Evolutionary conservation across 2,329 filamentous ascomycete genomes (phyloP), one percentile per base, ranked within the genome.

Genomic region (Scytalidium lignicola): DNA sequence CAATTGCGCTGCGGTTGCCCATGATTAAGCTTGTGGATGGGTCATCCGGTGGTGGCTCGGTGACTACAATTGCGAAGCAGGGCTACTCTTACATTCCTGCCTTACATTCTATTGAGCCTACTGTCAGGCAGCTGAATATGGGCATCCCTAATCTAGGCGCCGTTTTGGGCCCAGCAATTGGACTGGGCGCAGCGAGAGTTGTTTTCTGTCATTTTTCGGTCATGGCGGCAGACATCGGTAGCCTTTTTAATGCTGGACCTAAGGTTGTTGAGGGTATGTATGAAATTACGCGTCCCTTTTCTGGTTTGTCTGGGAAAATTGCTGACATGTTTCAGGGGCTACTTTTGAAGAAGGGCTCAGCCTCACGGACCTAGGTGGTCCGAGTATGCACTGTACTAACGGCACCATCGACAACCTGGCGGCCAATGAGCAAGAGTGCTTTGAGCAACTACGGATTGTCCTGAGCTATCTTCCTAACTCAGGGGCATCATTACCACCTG

Each of bases 371-470:
- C 68, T 85, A 0, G 81, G 82, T 2, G 82, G 82, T 0, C 79
- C 81, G 0, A 66, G 65, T 18, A 75, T 85, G 62, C 81, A 85
- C 58, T 83, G 79, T 56, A 78, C 76, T 1, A 85, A 85, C 51
- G 82, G 82, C 0, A 85, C 81, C 0, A 83, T 85, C 44, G 82
- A 85, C 52, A 85, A 85, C 47, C 67, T 83, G 2, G 81, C 81
- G 0, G 68, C 71, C 3, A 74, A 80, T 51, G 81, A 85, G 60
- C 69, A 70, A n/a, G 79, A 75, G 37, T 82, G 79, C 52, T 84
- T 83, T 51, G 74, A 78, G 55, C 82, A 85, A 60, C 60, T 85
- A 3, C 68, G 78, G 1, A 76, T 71, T 0, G 73, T 85, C 1
- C 59, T 85, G 18, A 65, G 70, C 20, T 85, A 78, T 54, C 65